phyloP scores from a whole-genome alignment of 192 early-diverging fungal genomes.

The Backusella parvicylindrica region DNA sequence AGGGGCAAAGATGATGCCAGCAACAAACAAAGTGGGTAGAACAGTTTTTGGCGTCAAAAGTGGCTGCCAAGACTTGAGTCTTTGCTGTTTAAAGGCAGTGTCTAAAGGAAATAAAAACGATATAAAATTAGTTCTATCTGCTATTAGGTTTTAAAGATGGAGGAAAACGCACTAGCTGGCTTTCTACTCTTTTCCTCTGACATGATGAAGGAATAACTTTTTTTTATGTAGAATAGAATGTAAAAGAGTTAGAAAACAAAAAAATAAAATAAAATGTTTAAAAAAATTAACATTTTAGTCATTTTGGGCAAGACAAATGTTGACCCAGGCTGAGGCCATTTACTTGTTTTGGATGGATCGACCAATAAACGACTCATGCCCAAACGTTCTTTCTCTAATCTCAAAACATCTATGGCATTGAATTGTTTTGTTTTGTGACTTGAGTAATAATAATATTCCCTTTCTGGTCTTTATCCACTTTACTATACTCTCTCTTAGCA shows the following conservation, averaged over 20 bases:
- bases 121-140: neutral
- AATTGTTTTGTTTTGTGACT: too few relatives aligned
- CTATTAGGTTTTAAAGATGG: neutral
- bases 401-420: too few relatives aligned
- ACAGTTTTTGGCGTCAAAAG: conserved; percentile 98
- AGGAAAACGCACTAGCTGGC: conserved; percentile 45
- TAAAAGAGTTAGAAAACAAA: neutral
- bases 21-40: conserved; percentile 89
- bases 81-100: conserved; percentile 99
- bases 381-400: too few relatives aligned
- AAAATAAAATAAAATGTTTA: neutral
- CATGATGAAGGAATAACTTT: conserved; percentile 10
- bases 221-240: neutral
- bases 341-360: neutral
- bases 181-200: conserved; percentile 55
- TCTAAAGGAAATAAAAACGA: conserved; percentile 45
- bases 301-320: neutral
- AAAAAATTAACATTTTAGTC: neutral
- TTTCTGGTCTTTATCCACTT: neutral
- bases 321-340: neutral
- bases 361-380: neutral
- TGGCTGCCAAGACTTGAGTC: conserved; percentile 99
- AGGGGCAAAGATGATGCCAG: conserved; percentile 94
- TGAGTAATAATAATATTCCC: neutral
- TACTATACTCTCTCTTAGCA: neutral